Percentiles rank a stretch among this genome's conserved stretches.
Conservation (phyloP, 2,329 filamentous ascomycete species). For the Colletotrichum spaethianum region DNA sequence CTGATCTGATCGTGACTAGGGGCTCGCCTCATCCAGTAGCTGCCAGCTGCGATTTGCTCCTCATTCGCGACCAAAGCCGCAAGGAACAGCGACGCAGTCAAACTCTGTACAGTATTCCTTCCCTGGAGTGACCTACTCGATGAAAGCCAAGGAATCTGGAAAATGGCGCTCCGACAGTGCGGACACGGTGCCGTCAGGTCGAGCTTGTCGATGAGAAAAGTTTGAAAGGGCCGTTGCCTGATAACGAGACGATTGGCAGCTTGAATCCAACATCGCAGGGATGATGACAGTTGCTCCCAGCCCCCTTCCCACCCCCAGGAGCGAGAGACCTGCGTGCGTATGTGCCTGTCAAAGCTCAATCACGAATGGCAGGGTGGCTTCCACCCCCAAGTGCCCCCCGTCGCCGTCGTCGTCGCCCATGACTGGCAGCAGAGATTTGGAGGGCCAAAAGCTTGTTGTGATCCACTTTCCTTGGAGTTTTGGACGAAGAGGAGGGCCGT, state of each 20-base stretch:
- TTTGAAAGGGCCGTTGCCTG: slow-evolving; percentile 39
- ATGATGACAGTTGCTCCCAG: slow-evolving; percentile 29
- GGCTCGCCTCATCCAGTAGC: slow-evolving; percentile 12
- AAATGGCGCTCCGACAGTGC: slow-evolving; percentile 35
- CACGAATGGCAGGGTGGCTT: slow-evolving; percentile 28
- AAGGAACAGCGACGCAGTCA: slow-evolving; percentile 5
- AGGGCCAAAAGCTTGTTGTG: slow-evolving; percentile 42
- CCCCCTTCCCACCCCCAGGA: not conserved
- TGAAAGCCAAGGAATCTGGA: not conserved
- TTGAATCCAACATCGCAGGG: slow-evolving; percentile 3
- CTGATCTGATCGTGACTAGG: slow-evolving; percentile 1
- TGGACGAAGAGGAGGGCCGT: slow-evolving; percentile 28
- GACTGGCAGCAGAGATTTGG: slow-evolving; percentile 37
- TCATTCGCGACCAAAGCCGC: not conserved
- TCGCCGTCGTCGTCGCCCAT: slow-evolving; percentile 22
- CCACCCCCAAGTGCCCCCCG: not conserved
- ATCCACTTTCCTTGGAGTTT: slow-evolving; percentile 37
- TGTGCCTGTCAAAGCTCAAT: slow-evolving; percentile 28
- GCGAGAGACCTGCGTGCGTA: not conserved
- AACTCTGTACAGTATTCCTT: not conserved
- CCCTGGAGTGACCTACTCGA: not conserved
- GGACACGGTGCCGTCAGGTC: slow-evolving; percentile 13
- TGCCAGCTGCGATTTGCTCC: not conserved
- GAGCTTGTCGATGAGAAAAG: slow-evolving; percentile 10
- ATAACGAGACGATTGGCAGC: slow-evolving; percentile 35